Evolutionary conservation across 2,329 filamentous ascomycete species (phyloP).

Genomic region (Chaetothyriales sp.): DNA sequence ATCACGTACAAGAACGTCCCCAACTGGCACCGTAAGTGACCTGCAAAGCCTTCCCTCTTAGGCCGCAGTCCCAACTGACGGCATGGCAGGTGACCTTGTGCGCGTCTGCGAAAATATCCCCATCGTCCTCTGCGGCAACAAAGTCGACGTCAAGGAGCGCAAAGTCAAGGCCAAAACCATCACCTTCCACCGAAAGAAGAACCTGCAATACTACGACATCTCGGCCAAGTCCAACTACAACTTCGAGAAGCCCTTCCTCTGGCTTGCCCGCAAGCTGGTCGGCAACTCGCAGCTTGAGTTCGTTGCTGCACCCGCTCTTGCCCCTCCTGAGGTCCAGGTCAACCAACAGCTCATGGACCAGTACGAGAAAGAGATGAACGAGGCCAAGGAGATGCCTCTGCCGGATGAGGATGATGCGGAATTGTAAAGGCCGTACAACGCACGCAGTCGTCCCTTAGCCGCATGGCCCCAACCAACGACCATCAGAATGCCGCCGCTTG

Average conservation of each 20-base stretch:
- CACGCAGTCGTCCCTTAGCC: background rate
- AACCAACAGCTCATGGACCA: conserved; percentile 67
- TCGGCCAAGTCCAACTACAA: conserved; percentile 99
- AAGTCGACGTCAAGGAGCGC: conserved; percentile 99
- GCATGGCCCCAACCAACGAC: background rate
- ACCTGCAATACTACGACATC: conserved; percentile 99
- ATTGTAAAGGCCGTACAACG: conserved; percentile 25
- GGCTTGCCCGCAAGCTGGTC: conserved; percentile 95
- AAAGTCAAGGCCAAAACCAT: conserved; percentile 99
- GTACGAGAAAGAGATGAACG: conserved; percentile 81
- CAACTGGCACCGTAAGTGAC: conserved; percentile 94
- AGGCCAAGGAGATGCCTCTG: conserved; percentile 68
- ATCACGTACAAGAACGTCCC: conserved; percentile 99
- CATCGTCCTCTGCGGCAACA: conserved; percentile 97
- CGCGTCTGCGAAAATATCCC: conserved; percentile 99
- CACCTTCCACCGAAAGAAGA: conserved; percentile 99
- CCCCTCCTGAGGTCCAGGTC: conserved; percentile 81
- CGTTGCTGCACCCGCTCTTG: conserved; percentile 85
- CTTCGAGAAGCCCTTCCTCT: conserved; percentile 99
- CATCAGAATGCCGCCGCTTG: background rate
- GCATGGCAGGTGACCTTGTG: conserved; percentile 69
- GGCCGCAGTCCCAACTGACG: background rate
- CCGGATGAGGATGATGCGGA: conserved; percentile 83
- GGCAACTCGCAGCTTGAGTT: conserved; percentile 92
- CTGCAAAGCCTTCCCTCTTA: background rate